These are phyloP conservation scores for Hypoxylon cercidicola DNA, from an alignment of 495 filamentous ascomycete species.

Conservation along the genomic window DNA sequence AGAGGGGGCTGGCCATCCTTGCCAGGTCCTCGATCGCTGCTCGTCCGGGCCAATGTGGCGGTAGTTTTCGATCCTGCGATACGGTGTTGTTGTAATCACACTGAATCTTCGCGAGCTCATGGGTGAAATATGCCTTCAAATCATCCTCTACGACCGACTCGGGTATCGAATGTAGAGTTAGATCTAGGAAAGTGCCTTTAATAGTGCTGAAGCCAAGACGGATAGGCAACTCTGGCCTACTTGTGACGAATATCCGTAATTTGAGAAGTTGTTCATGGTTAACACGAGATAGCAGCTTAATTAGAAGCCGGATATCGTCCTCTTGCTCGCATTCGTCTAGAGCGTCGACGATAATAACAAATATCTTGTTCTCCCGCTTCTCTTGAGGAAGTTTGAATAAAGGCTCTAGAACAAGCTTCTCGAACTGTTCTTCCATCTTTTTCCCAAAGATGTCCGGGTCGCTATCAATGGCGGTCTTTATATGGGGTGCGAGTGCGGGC, in stretches of 20 bases:
- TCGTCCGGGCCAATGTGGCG: constrained; percentile 54
- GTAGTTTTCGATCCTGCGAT: constrained; percentile 12
- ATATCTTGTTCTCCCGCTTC: not conserved
- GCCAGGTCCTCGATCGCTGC: constrained; percentile 45
- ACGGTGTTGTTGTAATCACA: constrained; percentile 36
- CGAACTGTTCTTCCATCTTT: constrained; percentile 57
- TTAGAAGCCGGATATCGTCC: constrained; percentile 50
- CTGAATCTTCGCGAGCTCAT: constrained; percentile 36
- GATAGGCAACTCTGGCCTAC: constrained; percentile 59
- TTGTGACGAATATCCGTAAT: constrained; percentile 45
- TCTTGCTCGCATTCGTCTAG: constrained; percentile 63
- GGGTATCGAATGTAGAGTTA: constrained; percentile 48
- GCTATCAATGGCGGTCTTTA: constrained; percentile 50
- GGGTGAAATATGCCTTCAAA: constrained; percentile 47
- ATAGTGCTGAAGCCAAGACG: constrained; percentile 44
- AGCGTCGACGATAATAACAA: constrained; percentile 62
- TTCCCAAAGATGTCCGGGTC: constrained; percentile 52
- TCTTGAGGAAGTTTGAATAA: constrained; percentile 32
- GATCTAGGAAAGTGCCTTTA: constrained; percentile 41
- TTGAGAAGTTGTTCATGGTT: not conserved
- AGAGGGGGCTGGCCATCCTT: constrained; percentile 52
- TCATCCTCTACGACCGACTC: constrained; percentile 48
- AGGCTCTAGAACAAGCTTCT: constrained; percentile 59
- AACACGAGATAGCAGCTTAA: constrained; percentile 46
- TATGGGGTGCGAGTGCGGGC: constrained; percentile 39